Evolutionary conservation across 805 yeast genomes (phyloP).

Genomic region (Candida oleophila): DNA sequence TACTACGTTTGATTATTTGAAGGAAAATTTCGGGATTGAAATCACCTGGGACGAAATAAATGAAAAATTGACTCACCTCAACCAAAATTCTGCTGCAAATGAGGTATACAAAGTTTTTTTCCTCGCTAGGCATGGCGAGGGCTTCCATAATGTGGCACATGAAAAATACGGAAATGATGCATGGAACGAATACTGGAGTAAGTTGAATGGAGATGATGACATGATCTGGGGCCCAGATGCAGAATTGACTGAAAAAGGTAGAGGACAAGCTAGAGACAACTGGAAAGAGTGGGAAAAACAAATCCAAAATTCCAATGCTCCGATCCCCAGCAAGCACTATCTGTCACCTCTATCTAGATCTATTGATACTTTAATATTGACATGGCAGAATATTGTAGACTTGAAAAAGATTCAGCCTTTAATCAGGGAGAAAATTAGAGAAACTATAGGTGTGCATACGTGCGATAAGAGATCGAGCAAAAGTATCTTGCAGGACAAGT

Average conservation of each 20-base stretch:
- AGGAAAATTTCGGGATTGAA: constrained; percentile 45
- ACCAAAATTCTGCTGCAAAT: constrained; percentile 29
- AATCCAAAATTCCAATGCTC: constrained; percentile 31
- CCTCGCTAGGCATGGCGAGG: constrained; percentile 70
- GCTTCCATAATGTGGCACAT: constrained; percentile 59
- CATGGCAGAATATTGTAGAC: constrained; percentile 49
- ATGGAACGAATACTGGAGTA: constrained; percentile 61
- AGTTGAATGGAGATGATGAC: constrained; percentile 52
- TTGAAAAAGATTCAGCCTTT: constrained; percentile 29
- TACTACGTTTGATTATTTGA: constrained; percentile 38
- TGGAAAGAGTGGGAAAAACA: constrained; percentile 44
- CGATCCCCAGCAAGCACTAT: constrained; percentile 56
- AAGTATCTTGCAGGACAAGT: constrained; percentile 36
- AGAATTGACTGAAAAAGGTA: constrained; percentile 53
- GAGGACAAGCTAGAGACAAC: constrained; percentile 53
- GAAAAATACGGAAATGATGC: constrained; percentile 51
- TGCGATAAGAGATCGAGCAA: constrained; percentile 58
- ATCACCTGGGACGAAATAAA: constrained; percentile 41
- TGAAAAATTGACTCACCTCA: constrained; percentile 31
- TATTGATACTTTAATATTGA: constrained; percentile 51
- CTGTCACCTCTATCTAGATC: constrained; percentile 67
- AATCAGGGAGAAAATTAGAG: constrained; percentile 52
- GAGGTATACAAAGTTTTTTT: constrained; percentile 49
- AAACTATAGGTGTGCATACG: constrained; percentile 57
- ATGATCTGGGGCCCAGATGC: constrained; percentile 63